Evolutionary conservation across 306 rosid genomes (phyloP).

Genomic region (Bauhinia variegata): DNA sequence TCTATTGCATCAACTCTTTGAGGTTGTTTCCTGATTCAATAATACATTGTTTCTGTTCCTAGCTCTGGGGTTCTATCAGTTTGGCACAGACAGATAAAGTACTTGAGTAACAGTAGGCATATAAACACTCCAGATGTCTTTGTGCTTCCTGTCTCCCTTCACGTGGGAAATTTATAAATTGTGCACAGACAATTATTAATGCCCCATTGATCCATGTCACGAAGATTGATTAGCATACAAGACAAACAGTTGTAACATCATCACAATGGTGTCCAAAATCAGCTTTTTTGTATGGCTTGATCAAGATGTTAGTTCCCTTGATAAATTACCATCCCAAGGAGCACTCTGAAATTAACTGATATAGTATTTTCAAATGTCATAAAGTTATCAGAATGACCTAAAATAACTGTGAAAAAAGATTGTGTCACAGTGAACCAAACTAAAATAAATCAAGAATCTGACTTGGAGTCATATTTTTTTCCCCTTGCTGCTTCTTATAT

Average conservation of each 20-base stretch:
- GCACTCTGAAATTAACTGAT: not conserved
- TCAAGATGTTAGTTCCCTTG: not conserved
- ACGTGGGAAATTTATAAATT: not conserved
- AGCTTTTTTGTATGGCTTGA: not conserved
- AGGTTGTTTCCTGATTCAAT: too few species aligned
- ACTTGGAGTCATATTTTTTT: not conserved
- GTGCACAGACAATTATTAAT: not conserved
- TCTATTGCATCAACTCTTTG: too few species aligned
- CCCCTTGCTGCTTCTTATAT: slow-evolving; percentile 5
- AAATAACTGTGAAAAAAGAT: too few species aligned
- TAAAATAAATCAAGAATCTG: not conserved
- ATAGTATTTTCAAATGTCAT: too few species aligned
- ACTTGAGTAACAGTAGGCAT: not conserved
- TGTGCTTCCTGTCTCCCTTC: not conserved
- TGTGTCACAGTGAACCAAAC: too few species aligned
- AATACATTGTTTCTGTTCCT: too few species aligned
- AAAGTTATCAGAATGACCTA: too few species aligned
- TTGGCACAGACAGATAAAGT: not conserved
- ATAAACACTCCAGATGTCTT: not conserved
- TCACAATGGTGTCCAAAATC: not conserved
- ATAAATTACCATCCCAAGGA: not conserved
- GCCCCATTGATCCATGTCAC: not conserved
- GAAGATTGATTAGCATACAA: not conserved
- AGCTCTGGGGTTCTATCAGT: too few species aligned
- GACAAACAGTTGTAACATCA: not conserved